Evolutionary conservation across 805 yeast species (phyloP), one percentile per base, ranked within the genome.

Genomic region (Saccharomyces kudriavzevii): DNA sequence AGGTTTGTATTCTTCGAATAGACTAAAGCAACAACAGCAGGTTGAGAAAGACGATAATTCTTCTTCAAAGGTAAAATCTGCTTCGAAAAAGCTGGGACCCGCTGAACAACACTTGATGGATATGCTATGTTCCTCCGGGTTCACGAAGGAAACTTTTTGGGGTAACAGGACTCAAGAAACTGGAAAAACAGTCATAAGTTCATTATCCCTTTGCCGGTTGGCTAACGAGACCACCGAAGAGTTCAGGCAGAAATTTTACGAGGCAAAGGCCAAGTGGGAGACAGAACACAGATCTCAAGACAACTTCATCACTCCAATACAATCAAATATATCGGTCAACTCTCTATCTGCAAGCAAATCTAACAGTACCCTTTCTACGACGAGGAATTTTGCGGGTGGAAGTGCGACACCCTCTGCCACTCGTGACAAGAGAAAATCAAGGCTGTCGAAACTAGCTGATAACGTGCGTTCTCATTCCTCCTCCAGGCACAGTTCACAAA

Each of bases 101-200:
- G 98, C 99, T 0, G 99, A 94, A 69, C 92, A 87, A 69, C 98
- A 92, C 69, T 76, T 94, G 48, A 79, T 89, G 72, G 97, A 90
- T 58, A 94, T 94, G 99, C 77, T 94, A 52, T 90, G 97, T 63
- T 78, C 92, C 0, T 85, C 96, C 0, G 99, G 99, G 0, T 88
- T 90, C 59, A 69, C 74, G 2, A 70, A 78, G 11, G 74, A 75
- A 22, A 89, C 87, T 29, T 61, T 69, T 14, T 94, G 99, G 99
- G 97, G 96, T 3, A 84, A 83, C 64, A 77, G 99, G 57, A 82
- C 88, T n/a, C 77, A 85, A 60, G 97, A 91, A 66, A 92, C 95
- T 1, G 82, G 83, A 54, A 87, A 87, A 64, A 85, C 97, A 11
- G 92, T 89, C n/a, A 78, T 94, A 47, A 83, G 86, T 60, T 88